These are phyloP conservation scores for Thalassia testudinum DNA, from an alignment of 116 monocot genomes.

Conservation along the genomic window DNA sequence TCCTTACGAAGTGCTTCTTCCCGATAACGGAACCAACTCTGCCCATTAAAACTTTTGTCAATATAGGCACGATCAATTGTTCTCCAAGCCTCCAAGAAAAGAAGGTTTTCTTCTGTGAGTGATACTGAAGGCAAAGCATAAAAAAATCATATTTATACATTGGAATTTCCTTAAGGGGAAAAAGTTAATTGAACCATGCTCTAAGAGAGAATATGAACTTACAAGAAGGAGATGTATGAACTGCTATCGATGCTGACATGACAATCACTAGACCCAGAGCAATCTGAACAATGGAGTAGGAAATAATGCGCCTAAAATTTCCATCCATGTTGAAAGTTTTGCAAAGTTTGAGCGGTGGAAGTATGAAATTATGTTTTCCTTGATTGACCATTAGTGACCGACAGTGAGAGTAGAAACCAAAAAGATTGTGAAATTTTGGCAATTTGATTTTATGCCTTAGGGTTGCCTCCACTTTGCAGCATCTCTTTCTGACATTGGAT, in stretches of 20 bases:
- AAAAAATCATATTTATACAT: neutral
- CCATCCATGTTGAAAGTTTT: slow-evolving; percentile 9
- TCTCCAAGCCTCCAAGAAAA: slow-evolving; percentile 97
- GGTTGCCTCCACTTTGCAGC: no score
- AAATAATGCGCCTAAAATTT: slow-evolving; percentile 18
- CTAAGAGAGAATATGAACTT: slow-evolving; percentile 14
- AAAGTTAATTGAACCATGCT: neutral
- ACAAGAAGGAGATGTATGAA: slow-evolving; percentile 55
- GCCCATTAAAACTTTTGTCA: slow-evolving; percentile 93
- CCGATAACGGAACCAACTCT: slow-evolving; percentile 93
- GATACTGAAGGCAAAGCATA: slow-evolving; percentile 38
- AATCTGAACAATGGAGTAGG: slow-evolving; percentile 17
- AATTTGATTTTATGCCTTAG: no score
- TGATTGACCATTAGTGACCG: no score
- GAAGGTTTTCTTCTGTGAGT: slow-evolving; percentile 89
- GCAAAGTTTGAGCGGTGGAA: no score
- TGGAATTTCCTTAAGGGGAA: neutral
- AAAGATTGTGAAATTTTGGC: no score
- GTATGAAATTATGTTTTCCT: no score
- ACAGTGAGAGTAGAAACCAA: no score
- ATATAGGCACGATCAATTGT: slow-evolving; percentile 90
- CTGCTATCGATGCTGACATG: slow-evolving; percentile 29
- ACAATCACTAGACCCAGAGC: slow-evolving; percentile 47
- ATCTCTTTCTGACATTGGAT: no score
- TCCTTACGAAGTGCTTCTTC: slow-evolving; percentile 84